A percentile compares a stretch with the other conserved stretches of the same genome.
Evolutionary conservation across 768 basidiomycete genomes (phyloP).

Genomic region (Tylopilus subfusipes): DNA sequence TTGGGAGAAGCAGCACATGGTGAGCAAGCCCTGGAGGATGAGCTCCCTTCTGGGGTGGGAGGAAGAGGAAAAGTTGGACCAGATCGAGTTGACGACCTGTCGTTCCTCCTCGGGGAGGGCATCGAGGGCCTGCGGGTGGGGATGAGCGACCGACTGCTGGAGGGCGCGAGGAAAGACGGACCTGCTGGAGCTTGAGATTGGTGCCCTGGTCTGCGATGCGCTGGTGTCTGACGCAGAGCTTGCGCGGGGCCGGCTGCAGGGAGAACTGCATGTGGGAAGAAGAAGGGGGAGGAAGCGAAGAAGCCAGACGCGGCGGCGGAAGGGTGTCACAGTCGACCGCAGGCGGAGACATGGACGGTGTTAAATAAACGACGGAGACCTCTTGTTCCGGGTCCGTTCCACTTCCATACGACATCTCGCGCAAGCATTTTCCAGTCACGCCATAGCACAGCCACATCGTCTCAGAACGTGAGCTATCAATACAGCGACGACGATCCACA

Average conservation of each 20-base stretch:
- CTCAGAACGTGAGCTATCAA: slow-evolving; percentile 14
- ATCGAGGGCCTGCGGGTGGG: slow-evolving; percentile 72
- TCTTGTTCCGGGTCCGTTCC: too few relatives aligned
- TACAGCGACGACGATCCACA: slow-evolving; percentile 29
- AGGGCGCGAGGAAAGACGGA: slow-evolving; percentile 26
- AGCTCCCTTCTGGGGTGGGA: slow-evolving; percentile 87
- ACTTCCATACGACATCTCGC: slow-evolving; percentile 20
- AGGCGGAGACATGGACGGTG: too few relatives aligned
- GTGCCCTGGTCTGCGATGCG: slow-evolving; percentile 96
- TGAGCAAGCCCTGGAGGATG: slow-evolving; percentile 93
- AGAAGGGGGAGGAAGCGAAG: background rate
- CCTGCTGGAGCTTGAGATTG: slow-evolving; percentile 87
- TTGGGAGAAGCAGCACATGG: slow-evolving; percentile 99
- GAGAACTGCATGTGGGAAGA: background rate
- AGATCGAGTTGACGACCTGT: slow-evolving; percentile 84
- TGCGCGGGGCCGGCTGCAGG: slow-evolving; percentile 42
- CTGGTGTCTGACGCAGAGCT: slow-evolving; percentile 90
- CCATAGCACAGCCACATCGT: slow-evolving; percentile 20
- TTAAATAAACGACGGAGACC: too few relatives aligned
- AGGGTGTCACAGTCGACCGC: slow-evolving; percentile 82
- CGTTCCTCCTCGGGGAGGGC: slow-evolving; percentile 82
- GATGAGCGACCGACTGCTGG: slow-evolving; percentile 6
- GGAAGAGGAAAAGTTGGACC: slow-evolving; percentile 96
- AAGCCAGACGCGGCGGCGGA: slow-evolving; percentile 56
- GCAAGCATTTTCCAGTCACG: slow-evolving; percentile 17